A percentile compares a stretch with the other conserved stretches of the same genome.
Evolutionary conservation across 2,329 filamentous ascomycete genomes (phyloP).

Genomic region (Boeremia exigua): DNA sequence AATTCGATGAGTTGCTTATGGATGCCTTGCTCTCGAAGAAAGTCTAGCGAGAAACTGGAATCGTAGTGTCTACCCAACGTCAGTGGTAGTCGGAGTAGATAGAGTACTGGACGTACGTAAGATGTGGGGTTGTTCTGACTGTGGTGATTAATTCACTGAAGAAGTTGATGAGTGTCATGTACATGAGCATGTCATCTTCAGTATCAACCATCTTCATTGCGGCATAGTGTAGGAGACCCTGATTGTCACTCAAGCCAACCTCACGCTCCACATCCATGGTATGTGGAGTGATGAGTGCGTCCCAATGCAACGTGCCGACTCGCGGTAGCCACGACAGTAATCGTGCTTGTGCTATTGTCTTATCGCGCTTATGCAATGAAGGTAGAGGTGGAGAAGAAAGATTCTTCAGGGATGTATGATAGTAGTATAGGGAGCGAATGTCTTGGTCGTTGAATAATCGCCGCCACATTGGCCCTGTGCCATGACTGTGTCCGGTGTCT

Average conservation of each 20-base stretch:
- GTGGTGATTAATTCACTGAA: constrained; percentile 60
- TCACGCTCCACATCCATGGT: constrained; percentile 59
- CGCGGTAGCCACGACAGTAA: constrained; percentile 64
- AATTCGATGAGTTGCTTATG: constrained; percentile 59
- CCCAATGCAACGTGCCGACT: constrained; percentile 62
- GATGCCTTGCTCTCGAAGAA: constrained; percentile 58
- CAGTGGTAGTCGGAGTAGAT: background rate
- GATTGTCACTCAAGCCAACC: constrained; percentile 34
- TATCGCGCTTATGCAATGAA: constrained; percentile 57
- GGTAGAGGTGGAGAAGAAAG: constrained; percentile 41
- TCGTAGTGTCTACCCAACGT: constrained; percentile 39
- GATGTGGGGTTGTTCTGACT: constrained; percentile 39
- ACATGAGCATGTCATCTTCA: constrained; percentile 64
- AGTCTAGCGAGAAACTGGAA: constrained; percentile 56
- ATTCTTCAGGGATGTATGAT: constrained; percentile 57
- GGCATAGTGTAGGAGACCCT: constrained; percentile 62
- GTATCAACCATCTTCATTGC: constrained; percentile 62
- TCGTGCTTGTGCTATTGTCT: constrained; percentile 66
- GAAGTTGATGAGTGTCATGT: constrained; percentile 65
- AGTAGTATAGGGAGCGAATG: constrained; percentile 64
- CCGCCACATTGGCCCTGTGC: constrained; percentile 61
- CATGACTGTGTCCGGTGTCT: constrained; percentile 36
- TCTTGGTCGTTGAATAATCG: constrained; percentile 66
- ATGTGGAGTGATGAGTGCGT: constrained; percentile 58
- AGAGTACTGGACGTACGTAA: constrained; percentile 31